A percentile compares a stretch with the other conserved stretches of the same genome.
These are phyloP conservation scores for Diaporthe sp. DNA, from an alignment of 2,329 filamentous ascomycete genomes.

Conservation along the genomic window DNA sequence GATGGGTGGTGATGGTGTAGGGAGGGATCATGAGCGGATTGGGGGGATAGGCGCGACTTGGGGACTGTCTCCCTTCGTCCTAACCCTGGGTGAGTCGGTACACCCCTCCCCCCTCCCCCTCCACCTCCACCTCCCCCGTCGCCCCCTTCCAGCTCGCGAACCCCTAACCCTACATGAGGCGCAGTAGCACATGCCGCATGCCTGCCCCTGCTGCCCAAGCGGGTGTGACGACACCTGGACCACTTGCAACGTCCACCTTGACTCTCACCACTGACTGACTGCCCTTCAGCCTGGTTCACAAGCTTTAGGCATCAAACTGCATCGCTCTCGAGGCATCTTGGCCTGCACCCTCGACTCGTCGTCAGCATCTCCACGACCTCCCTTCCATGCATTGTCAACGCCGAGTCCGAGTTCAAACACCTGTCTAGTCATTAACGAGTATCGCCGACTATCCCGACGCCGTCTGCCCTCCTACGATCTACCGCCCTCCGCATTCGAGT, in stretches of 20 bases:
- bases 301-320: slow-evolving; percentile 29
- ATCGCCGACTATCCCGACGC: background rate
- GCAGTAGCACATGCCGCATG: slow-evolving; percentile 9
- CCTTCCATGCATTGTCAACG: background rate
- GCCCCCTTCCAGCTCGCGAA: rapidly evolving
- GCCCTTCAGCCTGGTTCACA: background rate
- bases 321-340: background rate
- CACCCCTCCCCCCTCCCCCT: background rate
- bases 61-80: background rate
- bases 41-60: background rate
- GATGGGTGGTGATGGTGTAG: background rate
- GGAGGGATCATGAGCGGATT: background rate
- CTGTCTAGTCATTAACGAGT: slow-evolving; percentile 19
- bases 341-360: slow-evolving; percentile 5
- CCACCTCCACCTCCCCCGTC: background rate
- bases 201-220: slow-evolving; percentile 7
- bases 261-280: slow-evolving; percentile 1
- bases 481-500: background rate
- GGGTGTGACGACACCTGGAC: slow-evolving; percentile 27
- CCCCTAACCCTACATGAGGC: background rate
- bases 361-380: background rate
- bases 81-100: background rate
- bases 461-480: background rate
- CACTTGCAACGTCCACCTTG: background rate
- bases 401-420: slow-evolving; percentile 5